Conservation (phyloP, 2,329 filamentous ascomycete genomes). For the Fusarium circinatum region DNA sequence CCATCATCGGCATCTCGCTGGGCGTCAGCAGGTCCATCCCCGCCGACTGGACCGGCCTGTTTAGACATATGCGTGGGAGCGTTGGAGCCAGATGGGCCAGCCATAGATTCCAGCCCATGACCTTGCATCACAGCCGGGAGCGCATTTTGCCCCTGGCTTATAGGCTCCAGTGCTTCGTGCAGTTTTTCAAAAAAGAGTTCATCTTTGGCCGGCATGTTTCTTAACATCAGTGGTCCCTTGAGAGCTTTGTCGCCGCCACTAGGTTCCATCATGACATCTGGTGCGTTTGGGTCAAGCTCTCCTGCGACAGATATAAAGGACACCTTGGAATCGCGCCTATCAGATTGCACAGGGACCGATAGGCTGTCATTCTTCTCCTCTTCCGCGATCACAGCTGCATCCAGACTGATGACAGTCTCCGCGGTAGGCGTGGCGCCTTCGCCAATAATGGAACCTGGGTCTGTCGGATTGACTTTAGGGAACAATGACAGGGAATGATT, state of each 20-base stretch:
- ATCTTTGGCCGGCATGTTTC: slow-evolving; percentile 66
- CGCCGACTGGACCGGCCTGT: slow-evolving; percentile 29
- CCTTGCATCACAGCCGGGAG: slow-evolving; percentile 56
- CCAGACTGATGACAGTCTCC: slow-evolving; percentile 26
- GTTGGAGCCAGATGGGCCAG: slow-evolving; percentile 26
- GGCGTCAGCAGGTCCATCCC: slow-evolving; percentile 39
- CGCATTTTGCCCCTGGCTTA: slow-evolving; percentile 58
- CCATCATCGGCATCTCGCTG: slow-evolving; percentile 40
- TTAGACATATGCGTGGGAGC: slow-evolving; percentile 13
- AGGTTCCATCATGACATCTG: slow-evolving; percentile 50
- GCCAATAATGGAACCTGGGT: slow-evolving; percentile 41
- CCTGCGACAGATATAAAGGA: slow-evolving; percentile 18
- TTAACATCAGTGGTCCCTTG: slow-evolving; percentile 64
- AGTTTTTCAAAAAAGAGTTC: slow-evolving; percentile 63
- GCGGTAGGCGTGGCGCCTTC: slow-evolving; percentile 46
- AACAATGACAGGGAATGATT: slow-evolving; percentile 67
- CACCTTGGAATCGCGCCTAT: slow-evolving; percentile 30
- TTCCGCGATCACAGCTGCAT: neutral
- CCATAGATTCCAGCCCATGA: slow-evolving; percentile 39
- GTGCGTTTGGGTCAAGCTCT: slow-evolving; percentile 31
- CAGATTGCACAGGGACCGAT: slow-evolving; percentile 5
- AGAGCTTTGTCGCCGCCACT: slow-evolving; percentile 56
- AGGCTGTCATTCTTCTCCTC: slow-evolving; percentile 1
- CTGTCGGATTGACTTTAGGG: slow-evolving; percentile 56
- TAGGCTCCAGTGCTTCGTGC: slow-evolving; percentile 62